Conservation (phyloP, 805 yeast genomes). For the Saturnispora kantuleensis region DNA sequence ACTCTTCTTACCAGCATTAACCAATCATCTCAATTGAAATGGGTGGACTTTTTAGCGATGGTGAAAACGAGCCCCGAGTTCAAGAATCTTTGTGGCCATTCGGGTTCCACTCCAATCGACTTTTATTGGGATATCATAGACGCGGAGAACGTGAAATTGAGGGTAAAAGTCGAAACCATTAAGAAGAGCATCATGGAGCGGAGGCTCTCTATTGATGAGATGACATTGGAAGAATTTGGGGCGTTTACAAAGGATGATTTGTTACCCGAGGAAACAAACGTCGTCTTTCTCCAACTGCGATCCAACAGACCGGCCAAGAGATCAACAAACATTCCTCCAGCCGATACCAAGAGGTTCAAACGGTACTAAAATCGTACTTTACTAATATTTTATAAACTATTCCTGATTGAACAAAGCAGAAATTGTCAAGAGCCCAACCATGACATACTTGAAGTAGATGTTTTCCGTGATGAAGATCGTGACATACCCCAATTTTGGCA, state of each 20-base stretch:
- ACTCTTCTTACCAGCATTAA: slow-evolving; percentile 29
- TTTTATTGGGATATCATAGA: slow-evolving; percentile 67
- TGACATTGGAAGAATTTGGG: slow-evolving; percentile 10
- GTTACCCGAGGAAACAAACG: too few species aligned
- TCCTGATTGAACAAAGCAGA: slow-evolving; percentile 57
- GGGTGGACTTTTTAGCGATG: slow-evolving; percentile 44
- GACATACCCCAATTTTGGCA: slow-evolving; percentile 83
- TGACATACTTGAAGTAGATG: slow-evolving; percentile 65
- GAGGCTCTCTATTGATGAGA: slow-evolving; percentile 6
- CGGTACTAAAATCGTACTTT: slow-evolving; percentile 1
- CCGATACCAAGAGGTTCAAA: slow-evolving; percentile 1
- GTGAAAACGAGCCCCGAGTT: slow-evolving; percentile 51
- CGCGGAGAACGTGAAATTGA: slow-evolving; percentile 44
- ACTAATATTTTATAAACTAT: slow-evolving; percentile 16
- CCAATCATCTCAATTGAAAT: slow-evolving; percentile 41
- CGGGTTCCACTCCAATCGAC: slow-evolving; percentile 71
- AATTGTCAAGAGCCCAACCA: slow-evolving; percentile 66
- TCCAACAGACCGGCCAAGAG: neutral
- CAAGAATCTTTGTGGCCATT: slow-evolving; percentile 54
- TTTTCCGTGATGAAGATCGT: slow-evolving; percentile 89
- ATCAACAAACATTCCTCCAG: neutral
- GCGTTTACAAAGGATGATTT: slow-evolving; percentile 6
- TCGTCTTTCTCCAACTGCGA: neutral
- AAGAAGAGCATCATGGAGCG: slow-evolving; percentile 35
- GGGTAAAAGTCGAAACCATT: slow-evolving; percentile 50